phyloP scores from a whole-genome alignment of 768 basidiomycete genomes.

The Phylloporus arenicola region DNA sequence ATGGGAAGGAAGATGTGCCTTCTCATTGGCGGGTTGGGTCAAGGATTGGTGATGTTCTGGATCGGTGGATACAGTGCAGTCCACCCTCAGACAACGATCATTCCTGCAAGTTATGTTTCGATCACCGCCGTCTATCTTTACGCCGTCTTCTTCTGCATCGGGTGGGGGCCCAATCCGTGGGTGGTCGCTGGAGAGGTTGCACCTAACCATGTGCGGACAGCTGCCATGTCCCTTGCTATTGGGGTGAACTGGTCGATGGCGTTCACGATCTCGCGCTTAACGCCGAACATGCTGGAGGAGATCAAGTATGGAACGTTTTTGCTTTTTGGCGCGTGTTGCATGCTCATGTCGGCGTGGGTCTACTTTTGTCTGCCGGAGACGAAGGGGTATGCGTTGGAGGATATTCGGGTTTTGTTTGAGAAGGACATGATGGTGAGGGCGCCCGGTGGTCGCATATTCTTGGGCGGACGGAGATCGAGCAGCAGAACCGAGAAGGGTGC shows the following conservation, averaged over 20 bases:
- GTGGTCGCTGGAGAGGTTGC: slow-evolving; percentile 33
- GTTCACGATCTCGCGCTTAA: slow-evolving; percentile 34
- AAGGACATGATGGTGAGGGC: slow-evolving; percentile 29
- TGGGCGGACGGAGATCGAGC: slow-evolving; percentile 8
- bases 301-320: slow-evolving; percentile 32
- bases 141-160: slow-evolving; percentile 33
- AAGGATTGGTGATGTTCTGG: slow-evolving; percentile 38
- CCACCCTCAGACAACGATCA: slow-evolving; percentile 26
- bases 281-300: slow-evolving; percentile 33
- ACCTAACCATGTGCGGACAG: slow-evolving; percentile 35
- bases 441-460: slow-evolving; percentile 29
- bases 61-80: slow-evolving; percentile 31
- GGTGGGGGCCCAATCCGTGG: slow-evolving; percentile 30
- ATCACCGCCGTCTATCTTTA: slow-evolving; percentile 36
- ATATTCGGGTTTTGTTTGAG: slow-evolving; percentile 36
- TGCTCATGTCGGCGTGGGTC: slow-evolving; percentile 32
- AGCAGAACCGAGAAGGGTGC: not conserved
- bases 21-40: slow-evolving; percentile 45
- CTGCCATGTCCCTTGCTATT: slow-evolving; percentile 31
- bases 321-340: slow-evolving; percentile 28
- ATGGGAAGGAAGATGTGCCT: slow-evolving; percentile 47
- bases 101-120: slow-evolving; percentile 34
- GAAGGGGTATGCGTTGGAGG: slow-evolving; percentile 35
- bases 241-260: slow-evolving; percentile 34
- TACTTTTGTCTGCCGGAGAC: slow-evolving; percentile 40